Base-by-base conservation (phyloP, 768 basidiomycete genomes). In the Phanerochaete sordida region DNA sequence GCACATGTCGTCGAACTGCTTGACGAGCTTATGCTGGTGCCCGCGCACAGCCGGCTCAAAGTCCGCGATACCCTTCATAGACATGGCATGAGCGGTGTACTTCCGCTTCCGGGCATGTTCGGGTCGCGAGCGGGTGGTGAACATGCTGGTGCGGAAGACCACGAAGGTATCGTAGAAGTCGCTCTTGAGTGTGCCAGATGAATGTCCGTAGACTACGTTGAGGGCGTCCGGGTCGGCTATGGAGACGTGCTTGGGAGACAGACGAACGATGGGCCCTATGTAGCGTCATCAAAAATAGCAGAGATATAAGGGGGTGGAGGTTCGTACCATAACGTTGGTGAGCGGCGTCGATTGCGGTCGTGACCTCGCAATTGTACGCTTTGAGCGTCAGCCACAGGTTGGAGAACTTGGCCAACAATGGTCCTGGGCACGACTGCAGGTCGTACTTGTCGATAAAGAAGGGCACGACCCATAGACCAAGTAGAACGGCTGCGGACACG, bases 31-130 rank as follows among this genome's bases (percentile, higher is more conserved):
- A 0, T 68, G 71, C 19, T 91, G 80, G 65, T 90, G 84, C 1
- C 76, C 66, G 3, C 82, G 76, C 56, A 91, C 81, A 55, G 88
- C 83, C 0, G 88, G 87, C 70, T 93, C 90, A 58, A 94, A 92
- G 61, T 90, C 87, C 56, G 87, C 66, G 4, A 94, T 87, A 51
- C 74, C 88, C 76, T 92, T 91, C 64, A 86, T 84, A 0, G 86
- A 84, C 69, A 89, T 88, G 64, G 88, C 84, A 63, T 89, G 83
- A 0, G 89, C 84, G 37, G 93, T 80, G 56, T 94, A 87, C 74
- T 93, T 94, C 73, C 93, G 86, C 73, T 94, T 95, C 28, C 92
- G 83, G 3, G 88, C 79, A 69, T 95, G 93, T 56, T 90, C 89
- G 2, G 70, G 69, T 21, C 90, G 83, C 68, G 87, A 81, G 47